Evolutionary conservation across 1,139 yeast species (phyloP).

Genomic region (Saccharomycopsis phalli): DNA sequence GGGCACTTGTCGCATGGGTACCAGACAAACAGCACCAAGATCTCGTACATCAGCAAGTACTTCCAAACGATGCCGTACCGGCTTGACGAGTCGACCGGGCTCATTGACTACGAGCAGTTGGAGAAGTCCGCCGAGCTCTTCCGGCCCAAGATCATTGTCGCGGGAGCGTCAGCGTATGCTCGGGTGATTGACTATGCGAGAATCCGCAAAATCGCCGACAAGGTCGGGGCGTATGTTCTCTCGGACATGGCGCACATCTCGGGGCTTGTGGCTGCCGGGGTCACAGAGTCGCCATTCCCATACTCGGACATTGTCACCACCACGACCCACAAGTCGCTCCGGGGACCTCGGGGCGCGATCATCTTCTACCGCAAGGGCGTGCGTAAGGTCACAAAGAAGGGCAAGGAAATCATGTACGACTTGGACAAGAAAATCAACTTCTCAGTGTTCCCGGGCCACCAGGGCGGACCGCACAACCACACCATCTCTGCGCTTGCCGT

Average conservation of each 20-base stretch:
- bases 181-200: constrained; percentile 84
- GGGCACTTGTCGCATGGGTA: constrained; percentile 96
- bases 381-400: constrained; percentile 71
- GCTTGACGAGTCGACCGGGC: constrained; percentile 73
- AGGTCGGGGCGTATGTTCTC: constrained; percentile 84
- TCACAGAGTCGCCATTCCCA: constrained; percentile 87
- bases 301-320: constrained; percentile 94
- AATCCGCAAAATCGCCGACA: constrained; percentile 83
- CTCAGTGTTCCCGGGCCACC: constrained; percentile 97
- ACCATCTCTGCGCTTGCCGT: constrained; percentile 93
- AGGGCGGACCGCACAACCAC: constrained; percentile 98
- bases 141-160: constrained; percentile 92
- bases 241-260: constrained; percentile 97
- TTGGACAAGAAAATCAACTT: constrained; percentile 87
- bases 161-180: constrained; percentile 95
- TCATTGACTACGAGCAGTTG: constrained; percentile 84
- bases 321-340: constrained; percentile 91
- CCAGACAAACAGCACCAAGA: constrained; percentile 81
- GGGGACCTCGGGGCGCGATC: constrained; percentile 99
- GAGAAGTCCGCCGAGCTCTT: constrained; percentile 76
- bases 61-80: constrained; percentile 97
- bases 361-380: constrained; percentile 92
- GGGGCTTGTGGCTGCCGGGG: constrained; percentile 89
- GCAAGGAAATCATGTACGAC: constrained; percentile 80
- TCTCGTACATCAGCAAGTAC: constrained; percentile 84